These are phyloP conservation scores for Panicum miliaceum DNA, from an alignment of 176 grass and related monocot genomes.

Conservation along the genomic window DNA sequence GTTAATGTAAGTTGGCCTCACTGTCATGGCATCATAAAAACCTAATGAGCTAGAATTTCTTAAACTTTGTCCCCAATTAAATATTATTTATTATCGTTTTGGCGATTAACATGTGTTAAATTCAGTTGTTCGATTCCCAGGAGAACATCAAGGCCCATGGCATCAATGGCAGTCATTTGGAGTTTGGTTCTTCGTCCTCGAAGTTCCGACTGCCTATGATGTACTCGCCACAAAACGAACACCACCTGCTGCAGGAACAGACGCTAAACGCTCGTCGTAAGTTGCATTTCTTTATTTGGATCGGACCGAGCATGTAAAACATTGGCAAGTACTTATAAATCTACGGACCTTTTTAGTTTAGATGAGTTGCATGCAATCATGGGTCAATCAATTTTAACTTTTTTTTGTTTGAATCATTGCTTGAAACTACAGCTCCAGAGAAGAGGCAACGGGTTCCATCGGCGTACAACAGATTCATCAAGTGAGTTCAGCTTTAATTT, in stretches of 20 bases:
- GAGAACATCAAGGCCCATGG: slow-evolving; percentile 41
- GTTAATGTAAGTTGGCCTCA: background rate
- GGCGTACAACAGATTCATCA: slow-evolving; percentile 95
- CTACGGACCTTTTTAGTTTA: background rate
- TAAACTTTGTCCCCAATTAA: background rate
- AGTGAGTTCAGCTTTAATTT: slow-evolving; percentile 54
- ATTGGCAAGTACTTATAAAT: background rate
- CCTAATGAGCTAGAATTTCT: background rate
- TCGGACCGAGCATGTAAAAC: background rate
- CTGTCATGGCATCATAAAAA: background rate
- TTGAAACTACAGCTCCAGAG: slow-evolving; percentile 65
- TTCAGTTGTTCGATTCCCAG: slow-evolving; percentile 9
- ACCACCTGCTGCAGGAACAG: slow-evolving; percentile 51
- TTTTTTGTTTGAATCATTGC: background rate
- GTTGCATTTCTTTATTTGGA: background rate
- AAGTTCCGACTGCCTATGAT: slow-evolving; percentile 43
- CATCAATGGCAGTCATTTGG: slow-evolving; percentile 33
- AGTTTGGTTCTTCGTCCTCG: slow-evolving; percentile 54
- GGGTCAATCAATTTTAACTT: background rate
- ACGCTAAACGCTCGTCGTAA: slow-evolving; percentile 53
- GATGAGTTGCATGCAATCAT: slow-evolving; percentile 32
- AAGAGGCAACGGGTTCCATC: slow-evolving; percentile 96
- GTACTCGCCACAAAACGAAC: slow-evolving; percentile 46
- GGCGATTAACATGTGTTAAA: background rate
- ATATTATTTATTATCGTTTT: background rate